Conservation (phyloP, 257 asterid genomes). For the Solanum sitiens region DNA sequence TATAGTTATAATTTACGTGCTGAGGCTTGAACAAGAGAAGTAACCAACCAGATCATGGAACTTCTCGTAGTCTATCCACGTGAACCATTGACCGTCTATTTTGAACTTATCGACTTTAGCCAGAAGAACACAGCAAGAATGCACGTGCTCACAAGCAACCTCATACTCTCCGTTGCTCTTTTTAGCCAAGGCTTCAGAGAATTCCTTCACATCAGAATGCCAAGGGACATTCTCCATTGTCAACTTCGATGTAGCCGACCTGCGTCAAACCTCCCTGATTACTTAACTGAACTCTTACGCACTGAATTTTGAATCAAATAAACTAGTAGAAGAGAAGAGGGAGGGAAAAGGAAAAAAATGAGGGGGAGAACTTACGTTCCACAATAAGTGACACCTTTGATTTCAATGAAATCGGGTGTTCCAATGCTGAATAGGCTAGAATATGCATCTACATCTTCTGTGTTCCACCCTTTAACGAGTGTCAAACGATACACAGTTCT, state of each 20-base stretch:
- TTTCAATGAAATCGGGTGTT: constrained; percentile 87
- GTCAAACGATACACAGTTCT: constrained; percentile 95
- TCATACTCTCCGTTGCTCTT: constrained; percentile 83
- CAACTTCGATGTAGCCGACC: constrained; percentile 92
- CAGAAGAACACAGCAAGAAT: constrained; percentile 90
- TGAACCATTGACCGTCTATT: constrained; percentile 73
- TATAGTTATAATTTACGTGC: neutral
- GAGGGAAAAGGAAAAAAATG: neutral
- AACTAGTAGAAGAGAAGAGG: neutral
- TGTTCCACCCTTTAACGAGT: constrained; percentile 95
- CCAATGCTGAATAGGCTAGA: constrained; percentile 65
- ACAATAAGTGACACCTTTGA: constrained; percentile 97
- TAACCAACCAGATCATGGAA: constrained; percentile 81
- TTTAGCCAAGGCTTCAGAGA: constrained; percentile 70
- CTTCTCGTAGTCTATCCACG: constrained; percentile 97
- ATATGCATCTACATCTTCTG: constrained; percentile 92
- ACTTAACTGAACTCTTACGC: neutral
- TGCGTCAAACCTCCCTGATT: constrained; percentile 8
- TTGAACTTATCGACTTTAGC: constrained; percentile 82
- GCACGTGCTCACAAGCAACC: constrained; percentile 95
- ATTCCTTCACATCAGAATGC: constrained; percentile 89
- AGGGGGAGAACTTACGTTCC: constrained; percentile 65
- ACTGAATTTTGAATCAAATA: neutral
- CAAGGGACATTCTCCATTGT: constrained; percentile 99
- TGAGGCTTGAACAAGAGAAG: neutral